These are phyloP conservation scores for Diaporthe citri DNA, from an alignment of 2,329 filamentous ascomycete species.

Conservation along the genomic window DNA sequence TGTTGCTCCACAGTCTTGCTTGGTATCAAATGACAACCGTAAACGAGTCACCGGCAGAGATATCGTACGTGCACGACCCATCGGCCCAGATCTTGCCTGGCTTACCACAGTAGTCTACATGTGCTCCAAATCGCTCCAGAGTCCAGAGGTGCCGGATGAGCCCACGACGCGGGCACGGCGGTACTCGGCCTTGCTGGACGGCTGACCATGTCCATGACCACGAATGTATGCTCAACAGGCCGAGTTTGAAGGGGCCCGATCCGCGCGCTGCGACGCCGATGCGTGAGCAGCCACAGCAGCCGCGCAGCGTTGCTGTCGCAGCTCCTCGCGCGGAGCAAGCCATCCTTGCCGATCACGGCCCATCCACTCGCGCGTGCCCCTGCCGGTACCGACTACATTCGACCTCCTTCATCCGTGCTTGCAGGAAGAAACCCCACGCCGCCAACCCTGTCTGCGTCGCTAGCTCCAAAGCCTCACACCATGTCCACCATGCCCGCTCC, in stretches of 20 bases:
- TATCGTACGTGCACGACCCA: neutral
- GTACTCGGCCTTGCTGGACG: conserved; percentile 10
- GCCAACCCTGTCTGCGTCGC: conserved; percentile 25
- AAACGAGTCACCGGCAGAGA: neutral
- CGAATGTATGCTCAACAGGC: neutral
- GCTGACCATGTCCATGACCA: neutral
- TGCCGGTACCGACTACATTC: conserved; percentile 28
- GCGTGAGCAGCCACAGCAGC: conserved; percentile 18
- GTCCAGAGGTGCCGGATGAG: conserved; percentile 5
- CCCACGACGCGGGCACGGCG: conserved; percentile 17
- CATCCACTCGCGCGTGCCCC: conserved; percentile 9
- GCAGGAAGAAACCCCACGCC: conserved; percentile 37
- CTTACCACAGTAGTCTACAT: neutral
- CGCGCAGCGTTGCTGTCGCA: conserved; percentile 13
- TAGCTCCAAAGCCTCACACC: conserved; percentile 30
- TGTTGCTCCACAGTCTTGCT: neutral
- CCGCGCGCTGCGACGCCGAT: conserved; percentile 23
- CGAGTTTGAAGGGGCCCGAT: conserved; percentile 6
- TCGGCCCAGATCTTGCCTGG: neutral
- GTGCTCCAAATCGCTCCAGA: neutral
- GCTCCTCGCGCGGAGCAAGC: conserved; percentile 27
- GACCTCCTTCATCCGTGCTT: conserved; percentile 31
- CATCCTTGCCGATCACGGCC: conserved; percentile 38
- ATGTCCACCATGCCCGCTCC: conserved; percentile 12
- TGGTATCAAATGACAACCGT: conserved; percentile 22